A percentile compares a stretch with the other conserved stretches of the same genome.
These are phyloP conservation scores for Boechera divaricarpa DNA, from an alignment of 345 rosid species.

Conservation along the genomic window DNA sequence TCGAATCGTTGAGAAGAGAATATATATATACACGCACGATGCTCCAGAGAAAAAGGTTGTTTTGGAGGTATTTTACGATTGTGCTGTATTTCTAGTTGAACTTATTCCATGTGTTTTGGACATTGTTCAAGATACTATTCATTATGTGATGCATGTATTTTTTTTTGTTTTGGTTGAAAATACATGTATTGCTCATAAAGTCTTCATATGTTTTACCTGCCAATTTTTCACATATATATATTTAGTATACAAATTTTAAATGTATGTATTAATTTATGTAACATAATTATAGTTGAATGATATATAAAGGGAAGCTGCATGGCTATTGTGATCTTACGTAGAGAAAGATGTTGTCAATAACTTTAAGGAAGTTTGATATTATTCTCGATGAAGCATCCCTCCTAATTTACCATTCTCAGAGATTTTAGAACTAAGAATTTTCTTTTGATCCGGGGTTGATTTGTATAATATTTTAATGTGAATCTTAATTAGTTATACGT, in stretches of 20 bases:
- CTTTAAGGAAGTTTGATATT: conserved; percentile 25
- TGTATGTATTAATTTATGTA: not conserved
- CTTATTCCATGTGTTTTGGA: conserved; percentile 43
- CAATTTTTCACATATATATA: not conserved
- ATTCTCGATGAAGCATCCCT: conserved; percentile 17
- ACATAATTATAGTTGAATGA: not conserved
- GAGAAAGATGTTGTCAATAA: conserved; percentile 3
- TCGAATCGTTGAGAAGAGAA: conserved; percentile 37
- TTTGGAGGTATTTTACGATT: conserved; percentile 38
- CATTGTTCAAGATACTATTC: conserved; percentile 37
- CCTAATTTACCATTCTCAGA: conserved; percentile 21
- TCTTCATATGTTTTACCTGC: conserved; percentile 17
- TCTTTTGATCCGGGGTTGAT: not conserved
- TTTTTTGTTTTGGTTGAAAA: not conserved
- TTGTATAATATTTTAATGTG: conserved; percentile 21
- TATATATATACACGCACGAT: conserved; percentile 27
- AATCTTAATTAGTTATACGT: conserved; percentile 41
- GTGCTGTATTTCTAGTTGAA: conserved; percentile 46
- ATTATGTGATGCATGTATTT: not conserved
- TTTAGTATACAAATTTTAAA: not conserved
- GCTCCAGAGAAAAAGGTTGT: conserved; percentile 21
- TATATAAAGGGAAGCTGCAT: conserved; percentile 12
- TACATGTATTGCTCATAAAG: conserved; percentile 6
- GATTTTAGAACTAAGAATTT: conserved; percentile 19
- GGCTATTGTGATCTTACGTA: conserved; percentile 12